Evolutionary conservation across 1,284 basidiomycete genomes (phyloP).

Genomic region (Phaffia rhodozyma): DNA sequence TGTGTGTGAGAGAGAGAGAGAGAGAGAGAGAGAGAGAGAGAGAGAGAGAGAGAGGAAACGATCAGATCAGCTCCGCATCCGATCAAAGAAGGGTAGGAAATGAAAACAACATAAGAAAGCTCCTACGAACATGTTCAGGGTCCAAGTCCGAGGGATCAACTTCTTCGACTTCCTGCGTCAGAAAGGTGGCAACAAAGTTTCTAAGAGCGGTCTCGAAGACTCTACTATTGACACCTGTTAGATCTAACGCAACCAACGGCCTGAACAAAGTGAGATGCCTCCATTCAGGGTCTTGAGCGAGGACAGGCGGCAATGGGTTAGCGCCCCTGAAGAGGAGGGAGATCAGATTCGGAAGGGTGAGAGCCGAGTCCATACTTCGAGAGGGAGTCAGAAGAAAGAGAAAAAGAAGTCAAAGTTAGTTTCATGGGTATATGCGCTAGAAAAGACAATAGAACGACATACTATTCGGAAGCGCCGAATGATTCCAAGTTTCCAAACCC

Average conservation of each 20-base stretch:
- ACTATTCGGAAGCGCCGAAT: slow-evolving; percentile 18
- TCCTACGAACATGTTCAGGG: slow-evolving; percentile 6
- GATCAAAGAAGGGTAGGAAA: neutral
- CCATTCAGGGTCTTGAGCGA: slow-evolving; percentile 49
- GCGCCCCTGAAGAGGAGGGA: slow-evolving; percentile 17
- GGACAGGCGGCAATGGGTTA: slow-evolving; percentile 2
- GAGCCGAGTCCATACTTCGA: slow-evolving; percentile 17
- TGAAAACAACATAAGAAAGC: slow-evolving; percentile 22
- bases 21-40: neutral
- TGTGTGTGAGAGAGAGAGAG: neutral
- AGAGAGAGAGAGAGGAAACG: neutral
- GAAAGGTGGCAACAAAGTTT: slow-evolving; percentile 65
- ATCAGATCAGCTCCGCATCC: neutral
- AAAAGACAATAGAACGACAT: neutral
- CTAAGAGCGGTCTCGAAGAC: slow-evolving; percentile 72
- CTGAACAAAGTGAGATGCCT: slow-evolving; percentile 36
- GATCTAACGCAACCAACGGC: slow-evolving; percentile 75
- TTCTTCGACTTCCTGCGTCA: slow-evolving; percentile 34
- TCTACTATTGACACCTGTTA: slow-evolving; percentile 86
- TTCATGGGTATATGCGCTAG: neutral
- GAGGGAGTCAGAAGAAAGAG: neutral
- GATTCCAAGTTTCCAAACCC: slow-evolving; percentile 16
- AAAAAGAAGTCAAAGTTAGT: no score
- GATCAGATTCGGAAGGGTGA: slow-evolving; percentile 18
- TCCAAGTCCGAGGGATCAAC: slow-evolving; percentile 15